Evolutionary conservation across 257 asterid species (phyloP).

Genomic region (Apocynum venetum): DNA sequence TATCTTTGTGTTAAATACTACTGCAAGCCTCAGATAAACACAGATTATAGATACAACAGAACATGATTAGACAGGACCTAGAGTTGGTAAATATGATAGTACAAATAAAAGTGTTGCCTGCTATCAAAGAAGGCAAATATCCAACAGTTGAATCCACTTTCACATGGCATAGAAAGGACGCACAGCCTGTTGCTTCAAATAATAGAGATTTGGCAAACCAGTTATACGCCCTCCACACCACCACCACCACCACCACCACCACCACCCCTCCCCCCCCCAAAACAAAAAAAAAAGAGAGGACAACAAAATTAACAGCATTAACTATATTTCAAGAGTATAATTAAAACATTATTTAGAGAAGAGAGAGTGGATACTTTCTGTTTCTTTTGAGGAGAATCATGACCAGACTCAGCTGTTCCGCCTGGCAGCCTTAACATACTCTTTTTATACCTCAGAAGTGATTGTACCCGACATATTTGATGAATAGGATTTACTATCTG

Average conservation of each 20-base stretch:
- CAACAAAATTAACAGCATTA: background rate
- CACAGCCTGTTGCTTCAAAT: background rate
- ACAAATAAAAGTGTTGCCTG: background rate
- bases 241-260: too few species aligned
- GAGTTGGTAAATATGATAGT: background rate
- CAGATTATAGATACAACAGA: background rate
- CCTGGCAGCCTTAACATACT: constrained; percentile 29
- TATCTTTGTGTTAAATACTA: background rate
- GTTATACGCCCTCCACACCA: background rate
- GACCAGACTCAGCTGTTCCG: constrained; percentile 20
- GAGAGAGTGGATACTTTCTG: constrained; percentile 29
- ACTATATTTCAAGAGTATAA: background rate
- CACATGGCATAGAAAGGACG: background rate
- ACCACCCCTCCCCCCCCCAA: too few species aligned
- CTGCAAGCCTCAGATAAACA: background rate
- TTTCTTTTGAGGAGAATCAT: constrained; percentile 44
- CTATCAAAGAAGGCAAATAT: background rate
- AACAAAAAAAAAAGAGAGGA: background rate
- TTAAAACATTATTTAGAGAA: constrained; percentile 36
- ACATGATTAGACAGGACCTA: background rate
- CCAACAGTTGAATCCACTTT: background rate
- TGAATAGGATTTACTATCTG: constrained; percentile 58
- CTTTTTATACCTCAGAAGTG: constrained; percentile 49
- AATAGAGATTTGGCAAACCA: background rate
- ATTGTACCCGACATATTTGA: constrained; percentile 44